Evolutionary conservation across 148 eudicot genomes (phyloP).

Genomic region (Chenopodium album): DNA sequence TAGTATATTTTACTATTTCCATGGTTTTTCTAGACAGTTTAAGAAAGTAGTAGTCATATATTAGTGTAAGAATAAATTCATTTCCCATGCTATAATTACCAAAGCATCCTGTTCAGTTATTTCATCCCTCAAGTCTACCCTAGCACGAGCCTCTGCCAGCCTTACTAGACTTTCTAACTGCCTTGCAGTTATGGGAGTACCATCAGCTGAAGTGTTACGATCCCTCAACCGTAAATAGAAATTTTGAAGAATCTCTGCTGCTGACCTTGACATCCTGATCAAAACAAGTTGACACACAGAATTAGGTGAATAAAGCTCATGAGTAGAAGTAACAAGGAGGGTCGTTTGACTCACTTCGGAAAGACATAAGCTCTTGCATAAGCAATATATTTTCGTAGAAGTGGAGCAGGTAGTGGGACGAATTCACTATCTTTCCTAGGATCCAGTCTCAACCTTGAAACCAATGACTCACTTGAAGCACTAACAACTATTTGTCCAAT

Average conservation of each 20-base stretch:
- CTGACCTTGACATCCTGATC: slow-evolving; percentile 82
- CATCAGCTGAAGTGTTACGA: slow-evolving; percentile 86
- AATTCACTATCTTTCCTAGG: slow-evolving; percentile 66
- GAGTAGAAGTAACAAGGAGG: background rate
- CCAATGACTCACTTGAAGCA: slow-evolving; percentile 46
- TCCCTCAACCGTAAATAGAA: slow-evolving; percentile 85
- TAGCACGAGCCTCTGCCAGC: slow-evolving; percentile 95
- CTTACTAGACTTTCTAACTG: slow-evolving; percentile 95
- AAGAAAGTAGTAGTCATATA: background rate
- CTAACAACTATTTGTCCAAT: slow-evolving; percentile 34
- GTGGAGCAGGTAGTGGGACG: slow-evolving; percentile 81
- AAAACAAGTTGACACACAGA: slow-evolving; percentile 11
- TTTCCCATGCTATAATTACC: slow-evolving; percentile 45
- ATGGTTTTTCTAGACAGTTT: background rate
- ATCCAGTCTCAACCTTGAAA: slow-evolving; percentile 77
- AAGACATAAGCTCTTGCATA: slow-evolving; percentile 82
- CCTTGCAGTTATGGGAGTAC: slow-evolving; percentile 98
- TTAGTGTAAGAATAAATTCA: background rate
- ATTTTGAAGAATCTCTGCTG: slow-evolving; percentile 87
- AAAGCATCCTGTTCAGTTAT: slow-evolving; percentile 85
- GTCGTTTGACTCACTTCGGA: slow-evolving; percentile 56
- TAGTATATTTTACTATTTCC: slow-evolving; percentile 1
- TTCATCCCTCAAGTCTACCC: slow-evolving; percentile 86
- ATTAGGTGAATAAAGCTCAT: background rate
- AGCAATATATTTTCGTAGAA: slow-evolving; percentile 84